A percentile compares a stretch with the other conserved stretches of the same genome.
Conservation (phyloP, 2,329 filamentous ascomycete species). For the Corniculantispora saksenae region DNA sequence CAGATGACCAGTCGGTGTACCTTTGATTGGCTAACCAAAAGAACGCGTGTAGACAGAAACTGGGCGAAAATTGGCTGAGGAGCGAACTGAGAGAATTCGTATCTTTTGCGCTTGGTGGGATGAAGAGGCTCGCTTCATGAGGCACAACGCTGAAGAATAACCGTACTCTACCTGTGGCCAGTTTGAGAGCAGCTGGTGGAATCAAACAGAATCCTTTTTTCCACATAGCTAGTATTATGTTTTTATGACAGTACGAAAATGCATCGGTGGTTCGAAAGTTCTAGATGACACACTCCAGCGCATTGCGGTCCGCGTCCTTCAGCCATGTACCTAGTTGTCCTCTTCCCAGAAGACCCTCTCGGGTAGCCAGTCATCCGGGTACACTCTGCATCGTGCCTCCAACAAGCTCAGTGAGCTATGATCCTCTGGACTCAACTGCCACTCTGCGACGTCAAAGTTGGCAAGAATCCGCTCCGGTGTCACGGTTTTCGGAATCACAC, state of each 20-base stretch:
- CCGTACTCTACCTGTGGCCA: too few relatives aligned
- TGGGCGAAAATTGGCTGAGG: constrained; percentile 53
- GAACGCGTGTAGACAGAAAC: constrained; percentile 43
- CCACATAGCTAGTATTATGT: too few relatives aligned
- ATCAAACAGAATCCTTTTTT: neutral
- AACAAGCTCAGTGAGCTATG: neutral
- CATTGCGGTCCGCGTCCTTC: too few relatives aligned
- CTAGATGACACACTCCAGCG: too few relatives aligned
- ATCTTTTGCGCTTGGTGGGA: constrained; percentile 60
- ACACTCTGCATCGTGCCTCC: constrained; percentile 1
- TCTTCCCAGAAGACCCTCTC: constrained; percentile 12
- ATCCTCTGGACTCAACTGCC: constrained; percentile 1
- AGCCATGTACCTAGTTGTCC: neutral
- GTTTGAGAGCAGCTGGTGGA: too few relatives aligned
- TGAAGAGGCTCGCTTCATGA: constrained; percentile 44
- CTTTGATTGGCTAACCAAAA: neutral
- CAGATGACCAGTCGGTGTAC: too few relatives aligned
- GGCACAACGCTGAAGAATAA: too few relatives aligned
- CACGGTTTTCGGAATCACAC: constrained; percentile 13
- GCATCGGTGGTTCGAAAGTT: too few relatives aligned
- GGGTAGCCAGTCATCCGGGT: constrained; percentile 11
- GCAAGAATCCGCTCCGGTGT: neutral
- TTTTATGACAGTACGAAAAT: too few relatives aligned
- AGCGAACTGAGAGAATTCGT: constrained; percentile 54
- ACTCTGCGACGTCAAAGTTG: neutral